Conservation (phyloP, 768 basidiomycete genomes). For the Podaxis sp. region DNA sequence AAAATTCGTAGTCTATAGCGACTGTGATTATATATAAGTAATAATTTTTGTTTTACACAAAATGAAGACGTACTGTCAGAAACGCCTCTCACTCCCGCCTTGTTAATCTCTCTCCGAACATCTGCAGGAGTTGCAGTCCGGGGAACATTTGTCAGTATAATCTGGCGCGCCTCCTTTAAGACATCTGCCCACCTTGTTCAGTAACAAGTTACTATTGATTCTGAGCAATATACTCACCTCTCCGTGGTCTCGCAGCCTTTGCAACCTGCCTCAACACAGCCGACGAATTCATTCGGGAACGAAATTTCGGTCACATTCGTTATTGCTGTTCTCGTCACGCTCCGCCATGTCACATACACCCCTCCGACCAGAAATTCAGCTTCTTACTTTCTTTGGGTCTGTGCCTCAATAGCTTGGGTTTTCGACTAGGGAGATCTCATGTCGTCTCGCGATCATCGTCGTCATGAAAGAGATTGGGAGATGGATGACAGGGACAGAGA, state of each 20-base stretch:
- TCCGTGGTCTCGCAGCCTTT: background rate
- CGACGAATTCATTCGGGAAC: background rate
- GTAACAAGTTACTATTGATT: background rate
- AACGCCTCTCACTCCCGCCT: constrained; percentile 40
- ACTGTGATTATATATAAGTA: constrained; percentile 30
- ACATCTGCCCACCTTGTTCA: constrained; percentile 11
- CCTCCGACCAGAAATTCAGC: background rate
- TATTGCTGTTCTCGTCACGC: constrained; percentile 6
- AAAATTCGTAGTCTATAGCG: constrained; percentile 53
- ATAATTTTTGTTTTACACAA: too few species aligned
- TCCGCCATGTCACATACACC: constrained; percentile 6
- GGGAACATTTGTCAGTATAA: constrained; percentile 47
- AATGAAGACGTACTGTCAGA: constrained; percentile 31
- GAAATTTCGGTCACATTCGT: constrained; percentile 2
- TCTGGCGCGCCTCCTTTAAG: constrained; percentile 30
- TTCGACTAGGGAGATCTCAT: constrained; percentile 25
- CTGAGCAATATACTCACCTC: background rate
- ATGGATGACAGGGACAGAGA: constrained; percentile 44
- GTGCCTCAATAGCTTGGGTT: background rate
- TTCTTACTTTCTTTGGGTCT: background rate
- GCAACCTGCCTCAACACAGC: background rate
- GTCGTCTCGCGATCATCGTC: constrained; percentile 54
- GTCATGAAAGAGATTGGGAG: constrained; percentile 65
- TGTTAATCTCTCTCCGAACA: constrained; percentile 39
- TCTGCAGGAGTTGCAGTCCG: constrained; percentile 51